Evolutionary conservation across 495 filamentous ascomycete species (phyloP).

Genomic region (Terfezia boudieri): DNA sequence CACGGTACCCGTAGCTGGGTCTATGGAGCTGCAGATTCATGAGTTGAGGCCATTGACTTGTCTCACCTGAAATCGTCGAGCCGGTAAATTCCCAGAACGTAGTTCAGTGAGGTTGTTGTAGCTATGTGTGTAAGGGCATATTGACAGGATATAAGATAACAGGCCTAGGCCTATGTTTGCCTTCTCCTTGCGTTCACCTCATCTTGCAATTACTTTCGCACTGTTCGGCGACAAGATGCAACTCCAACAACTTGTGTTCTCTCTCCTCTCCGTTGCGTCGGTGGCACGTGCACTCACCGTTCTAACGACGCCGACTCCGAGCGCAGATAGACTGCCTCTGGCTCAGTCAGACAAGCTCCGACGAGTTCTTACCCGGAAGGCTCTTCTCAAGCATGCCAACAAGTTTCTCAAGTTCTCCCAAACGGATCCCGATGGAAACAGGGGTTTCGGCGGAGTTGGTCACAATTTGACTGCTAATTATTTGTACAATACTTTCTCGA

Average conservation of each 20-base stretch:
- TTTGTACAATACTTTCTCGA: slow-evolving; percentile 27
- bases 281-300: background rate
- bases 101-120: no score
- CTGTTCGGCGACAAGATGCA: no score
- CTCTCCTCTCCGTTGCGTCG: background rate
- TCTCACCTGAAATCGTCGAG: no score
- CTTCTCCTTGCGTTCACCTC: no score
- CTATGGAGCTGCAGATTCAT: no score
- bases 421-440: slow-evolving; percentile 25
- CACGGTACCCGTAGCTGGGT: no score
- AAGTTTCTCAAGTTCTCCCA: slow-evolving; percentile 25
- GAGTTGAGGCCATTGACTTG: no score
- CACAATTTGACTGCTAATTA: slow-evolving; percentile 44
- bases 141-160: no score
- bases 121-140: no score
- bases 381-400: slow-evolving; percentile 24
- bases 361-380: slow-evolving; percentile 11
- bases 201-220: no score
- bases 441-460: slow-evolving; percentile 36
- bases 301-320: background rate
- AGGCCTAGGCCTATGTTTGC: no score
- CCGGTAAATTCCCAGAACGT: no score
- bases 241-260: background rate
- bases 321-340: background rate
- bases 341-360: slow-evolving; percentile 15